phyloP scores from a whole-genome alignment of 805 yeast species.

The Candida sphagnicola region DNA sequence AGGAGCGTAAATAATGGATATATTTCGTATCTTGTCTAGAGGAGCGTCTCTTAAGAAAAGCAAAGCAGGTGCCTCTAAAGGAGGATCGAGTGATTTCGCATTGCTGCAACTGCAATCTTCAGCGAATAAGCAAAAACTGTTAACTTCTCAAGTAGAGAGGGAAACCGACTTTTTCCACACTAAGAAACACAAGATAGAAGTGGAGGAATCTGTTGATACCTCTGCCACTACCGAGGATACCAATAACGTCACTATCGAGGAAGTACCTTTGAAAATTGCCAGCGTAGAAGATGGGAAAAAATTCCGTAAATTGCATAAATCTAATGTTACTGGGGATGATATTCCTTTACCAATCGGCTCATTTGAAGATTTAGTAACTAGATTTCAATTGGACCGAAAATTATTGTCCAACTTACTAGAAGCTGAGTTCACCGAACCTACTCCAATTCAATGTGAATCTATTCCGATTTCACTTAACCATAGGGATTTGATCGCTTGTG shows the following conservation, averaged over 20 bases:
- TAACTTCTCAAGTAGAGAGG: constrained; percentile 51
- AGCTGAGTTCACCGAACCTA: constrained; percentile 77
- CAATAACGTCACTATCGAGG: constrained; percentile 20
- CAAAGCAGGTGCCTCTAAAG: no score
- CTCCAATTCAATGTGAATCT: constrained; percentile 89
- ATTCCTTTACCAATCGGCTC: constrained; percentile 89
- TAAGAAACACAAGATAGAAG: constrained; percentile 33
- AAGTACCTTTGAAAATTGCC: constrained; percentile 40
- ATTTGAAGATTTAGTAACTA: constrained; percentile 69
- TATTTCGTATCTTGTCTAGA: constrained; percentile 76
- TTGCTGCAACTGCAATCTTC: no score
- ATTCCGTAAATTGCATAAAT: constrained; percentile 56
- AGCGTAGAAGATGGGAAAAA: constrained; percentile 55
- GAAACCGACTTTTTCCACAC: constrained; percentile 84
- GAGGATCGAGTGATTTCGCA: no score
- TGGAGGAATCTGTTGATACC: constrained; percentile 14
- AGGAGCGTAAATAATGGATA: constrained; percentile 74
- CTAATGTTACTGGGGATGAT: constrained; percentile 80
- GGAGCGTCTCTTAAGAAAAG: constrained; percentile 77
- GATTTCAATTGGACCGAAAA: constrained; percentile 61
- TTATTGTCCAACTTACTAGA: constrained; percentile 61
- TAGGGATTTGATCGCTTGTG: constrained; percentile 86
- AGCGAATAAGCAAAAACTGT: constrained; percentile 33
- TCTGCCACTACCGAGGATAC: constrained; percentile 6
- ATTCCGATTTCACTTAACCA: constrained; percentile 68